Conservation (phyloP, 2,329 filamentous ascomycete genomes). For the Calonectria fujianensis region DNA sequence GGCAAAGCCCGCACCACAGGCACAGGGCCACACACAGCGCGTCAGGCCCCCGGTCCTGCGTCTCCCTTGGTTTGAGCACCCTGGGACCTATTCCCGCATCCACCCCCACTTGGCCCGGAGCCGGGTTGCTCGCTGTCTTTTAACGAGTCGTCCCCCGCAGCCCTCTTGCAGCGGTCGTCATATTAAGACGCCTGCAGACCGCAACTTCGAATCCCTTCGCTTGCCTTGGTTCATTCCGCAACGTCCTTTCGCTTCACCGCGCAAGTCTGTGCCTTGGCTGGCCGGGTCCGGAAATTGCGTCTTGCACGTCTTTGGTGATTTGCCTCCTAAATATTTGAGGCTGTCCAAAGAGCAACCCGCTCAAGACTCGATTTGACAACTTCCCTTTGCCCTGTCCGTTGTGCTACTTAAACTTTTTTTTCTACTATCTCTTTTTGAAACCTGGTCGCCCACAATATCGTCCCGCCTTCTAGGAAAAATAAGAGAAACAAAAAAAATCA, state of each 20-base stretch:
- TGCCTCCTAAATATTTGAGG: slow-evolving; percentile 41
- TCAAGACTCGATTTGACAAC: slow-evolving; percentile 36
- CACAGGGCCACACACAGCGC: slow-evolving; percentile 30
- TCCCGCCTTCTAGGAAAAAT: background rate
- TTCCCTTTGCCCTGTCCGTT: slow-evolving; percentile 27
- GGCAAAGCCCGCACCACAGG: slow-evolving; percentile 32
- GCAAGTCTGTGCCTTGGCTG: slow-evolving; percentile 47
- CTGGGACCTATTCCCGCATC: slow-evolving; percentile 39
- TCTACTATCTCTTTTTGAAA: background rate
- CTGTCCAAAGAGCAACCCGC: slow-evolving; percentile 33
- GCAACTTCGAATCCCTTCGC: slow-evolving; percentile 50
- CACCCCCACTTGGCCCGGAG: slow-evolving; percentile 32
- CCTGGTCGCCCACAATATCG: background rate
- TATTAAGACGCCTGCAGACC: slow-evolving; percentile 52
- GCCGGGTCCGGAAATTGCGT: slow-evolving; percentile 51
- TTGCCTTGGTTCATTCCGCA: slow-evolving; percentile 46
- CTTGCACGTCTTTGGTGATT: slow-evolving; percentile 43
- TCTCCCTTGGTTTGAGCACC: slow-evolving; percentile 23
- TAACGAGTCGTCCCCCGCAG: slow-evolving; percentile 28
- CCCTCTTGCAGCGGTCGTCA: slow-evolving; percentile 29
- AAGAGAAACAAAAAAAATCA: background rate
- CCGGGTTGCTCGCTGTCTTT: slow-evolving; percentile 31
- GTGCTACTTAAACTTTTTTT: slow-evolving; percentile 11
- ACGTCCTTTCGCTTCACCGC: slow-evolving; percentile 50
- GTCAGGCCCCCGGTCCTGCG: slow-evolving; percentile 12